Evolutionary conservation across 345 rosid species (phyloP).

Genomic region (Acer saccharum): DNA sequence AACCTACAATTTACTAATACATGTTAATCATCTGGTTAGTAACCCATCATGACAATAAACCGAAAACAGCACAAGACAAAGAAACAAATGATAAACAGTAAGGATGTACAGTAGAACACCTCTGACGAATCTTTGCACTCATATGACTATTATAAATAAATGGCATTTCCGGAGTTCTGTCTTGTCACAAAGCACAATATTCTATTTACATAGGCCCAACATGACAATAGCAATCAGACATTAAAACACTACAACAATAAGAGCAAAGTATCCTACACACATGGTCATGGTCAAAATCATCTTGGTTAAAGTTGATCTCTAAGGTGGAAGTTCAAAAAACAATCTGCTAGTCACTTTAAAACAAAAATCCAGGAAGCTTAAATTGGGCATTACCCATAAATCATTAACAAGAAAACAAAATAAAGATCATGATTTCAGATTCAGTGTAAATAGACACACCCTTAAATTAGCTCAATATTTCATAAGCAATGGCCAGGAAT

Average conservation of each 20-base stretch:
- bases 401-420: not conserved
- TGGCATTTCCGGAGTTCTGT: not conserved
- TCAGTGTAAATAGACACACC: not conserved
- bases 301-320: not conserved
- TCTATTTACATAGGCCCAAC: not conserved
- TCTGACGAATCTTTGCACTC: not conserved
- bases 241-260: not conserved
- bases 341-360: not conserved
- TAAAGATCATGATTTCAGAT: not conserved
- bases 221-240: not conserved
- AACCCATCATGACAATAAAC: not conserved
- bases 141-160: not conserved
- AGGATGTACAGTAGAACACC: not conserved
- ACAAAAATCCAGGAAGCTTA: not conserved
- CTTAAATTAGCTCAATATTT: not conserved
- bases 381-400: not conserved
- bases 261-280: not conserved
- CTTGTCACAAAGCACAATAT: not conserved
- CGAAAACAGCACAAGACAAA: not conserved
- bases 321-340: not conserved
- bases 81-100: not conserved
- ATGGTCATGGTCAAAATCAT: not conserved
- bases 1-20: not conserved
- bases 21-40: not conserved
- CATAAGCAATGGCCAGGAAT: not conserved